Conservation (phyloP, 495 filamentous ascomycete genomes). For the Talaromyces borbonicus region DNA sequence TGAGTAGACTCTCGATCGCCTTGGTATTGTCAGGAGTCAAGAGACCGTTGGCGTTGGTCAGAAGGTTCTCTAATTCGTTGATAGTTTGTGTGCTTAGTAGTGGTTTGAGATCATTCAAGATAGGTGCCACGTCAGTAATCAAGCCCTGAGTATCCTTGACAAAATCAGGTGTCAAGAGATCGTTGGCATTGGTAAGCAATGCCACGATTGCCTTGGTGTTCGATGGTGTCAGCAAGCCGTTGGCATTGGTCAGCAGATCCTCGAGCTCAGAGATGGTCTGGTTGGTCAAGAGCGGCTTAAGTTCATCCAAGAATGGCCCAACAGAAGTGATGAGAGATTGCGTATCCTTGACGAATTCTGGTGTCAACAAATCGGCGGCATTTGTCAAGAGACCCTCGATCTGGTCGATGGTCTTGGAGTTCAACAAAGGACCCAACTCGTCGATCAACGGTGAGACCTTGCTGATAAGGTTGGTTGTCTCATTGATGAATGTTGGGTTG, state of each 20-base stretch:
- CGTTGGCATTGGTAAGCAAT: constrained; percentile 27
- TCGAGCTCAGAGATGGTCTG: constrained; percentile 24
- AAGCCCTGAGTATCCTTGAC: constrained; percentile 23
- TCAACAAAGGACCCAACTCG: constrained; percentile 26
- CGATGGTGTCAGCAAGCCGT: constrained; percentile 23
- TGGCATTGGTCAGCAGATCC: constrained; percentile 29
- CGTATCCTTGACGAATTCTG: constrained; percentile 31
- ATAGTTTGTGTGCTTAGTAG: constrained; percentile 31
- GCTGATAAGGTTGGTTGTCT: constrained; percentile 27
- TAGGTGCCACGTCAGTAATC: constrained; percentile 20
- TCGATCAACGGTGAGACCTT: constrained; percentile 15
- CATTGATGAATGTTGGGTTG: constrained; percentile 30
- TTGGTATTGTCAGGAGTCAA: constrained; percentile 27
- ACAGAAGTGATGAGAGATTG: constrained; percentile 20
- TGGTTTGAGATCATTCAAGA: constrained; percentile 24
- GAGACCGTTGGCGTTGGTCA: constrained; percentile 31
- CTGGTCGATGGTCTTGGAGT: constrained; percentile 21
- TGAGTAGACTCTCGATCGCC: constrained; percentile 13
- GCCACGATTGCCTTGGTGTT: constrained; percentile 28
- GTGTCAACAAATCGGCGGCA: constrained; percentile 29
- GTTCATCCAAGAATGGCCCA: constrained; percentile 18
- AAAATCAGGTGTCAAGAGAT: constrained; percentile 23
- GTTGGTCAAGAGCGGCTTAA: constrained; percentile 19
- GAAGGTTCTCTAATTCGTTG: constrained; percentile 23
- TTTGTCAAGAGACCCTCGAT: constrained; percentile 31